A percentile compares a stretch with the other conserved stretches of the same genome.
Evolutionary conservation across 2,329 filamentous ascomycete species (phyloP).

Genomic region (Whalleya microplaca): DNA sequence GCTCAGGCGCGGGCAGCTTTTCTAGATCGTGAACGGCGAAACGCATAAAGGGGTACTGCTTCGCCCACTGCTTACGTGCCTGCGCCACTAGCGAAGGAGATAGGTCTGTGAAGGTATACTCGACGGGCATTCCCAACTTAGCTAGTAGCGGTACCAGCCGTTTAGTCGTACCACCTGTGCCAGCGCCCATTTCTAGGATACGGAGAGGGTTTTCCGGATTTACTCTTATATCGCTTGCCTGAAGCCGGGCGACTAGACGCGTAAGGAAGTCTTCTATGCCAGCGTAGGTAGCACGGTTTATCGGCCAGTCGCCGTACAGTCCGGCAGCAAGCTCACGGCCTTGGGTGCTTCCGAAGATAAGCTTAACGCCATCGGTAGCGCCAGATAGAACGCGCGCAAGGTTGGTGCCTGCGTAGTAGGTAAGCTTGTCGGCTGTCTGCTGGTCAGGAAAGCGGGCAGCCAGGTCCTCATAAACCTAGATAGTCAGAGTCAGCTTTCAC

Average conservation of each 20-base stretch:
- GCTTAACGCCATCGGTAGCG: conserved; percentile 36
- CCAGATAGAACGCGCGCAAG: conserved; percentile 33
- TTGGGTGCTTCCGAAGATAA: conserved; percentile 41
- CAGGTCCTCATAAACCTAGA: no score
- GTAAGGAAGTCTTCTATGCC: conserved; percentile 31
- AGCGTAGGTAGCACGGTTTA: conserved; percentile 35
- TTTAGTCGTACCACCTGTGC: conserved; percentile 42
- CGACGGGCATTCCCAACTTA: conserved; percentile 31
- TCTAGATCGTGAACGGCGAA: conserved; percentile 39
- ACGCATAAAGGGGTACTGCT: conserved; percentile 32
- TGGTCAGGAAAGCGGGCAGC: no score
- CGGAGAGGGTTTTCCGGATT: conserved; percentile 16
- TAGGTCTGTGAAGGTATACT: conserved; percentile 48
- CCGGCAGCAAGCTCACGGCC: conserved; percentile 37
- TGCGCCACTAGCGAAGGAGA: conserved; percentile 37
- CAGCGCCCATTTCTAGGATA: conserved; percentile 36
- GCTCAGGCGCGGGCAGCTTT: conserved; percentile 19
- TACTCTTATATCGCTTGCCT: background rate
- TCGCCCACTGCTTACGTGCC: conserved; percentile 24
- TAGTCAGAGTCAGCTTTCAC: no score
- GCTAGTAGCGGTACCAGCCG: conserved; percentile 35
- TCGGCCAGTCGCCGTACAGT: conserved; percentile 39
- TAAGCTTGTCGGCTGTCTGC: conserved; percentile 9
- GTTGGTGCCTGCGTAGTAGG: conserved; percentile 20
- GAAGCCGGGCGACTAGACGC: conserved; percentile 15